Evolutionary conservation across 78 protist genomes (phyloP).

Genomic region (Paulinella micropora): DNA sequence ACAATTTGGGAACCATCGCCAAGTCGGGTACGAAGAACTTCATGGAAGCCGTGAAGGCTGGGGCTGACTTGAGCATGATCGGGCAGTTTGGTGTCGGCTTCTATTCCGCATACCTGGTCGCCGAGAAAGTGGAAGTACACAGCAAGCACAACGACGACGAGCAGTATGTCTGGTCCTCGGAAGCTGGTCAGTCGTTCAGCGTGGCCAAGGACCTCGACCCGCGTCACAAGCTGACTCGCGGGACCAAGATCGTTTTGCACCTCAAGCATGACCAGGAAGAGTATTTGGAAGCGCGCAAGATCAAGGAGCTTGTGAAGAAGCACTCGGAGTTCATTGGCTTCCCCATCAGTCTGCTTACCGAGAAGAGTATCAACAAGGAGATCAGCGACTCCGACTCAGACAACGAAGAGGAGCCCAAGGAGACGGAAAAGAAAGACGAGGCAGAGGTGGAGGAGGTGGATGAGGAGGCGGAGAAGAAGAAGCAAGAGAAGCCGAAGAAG

Average conservation of each 20-base stretch:
- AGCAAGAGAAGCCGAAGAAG: constrained; percentile 46
- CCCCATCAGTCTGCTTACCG: constrained; percentile 82
- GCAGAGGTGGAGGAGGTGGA: constrained; percentile 49
- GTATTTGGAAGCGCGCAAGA: constrained; percentile 77
- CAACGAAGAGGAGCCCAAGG: constrained; percentile 58
- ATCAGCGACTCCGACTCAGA: constrained; percentile 47
- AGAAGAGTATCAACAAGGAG: constrained; percentile 51
- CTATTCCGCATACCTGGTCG: constrained; percentile 98
- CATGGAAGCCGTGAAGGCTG: constrained; percentile 86
- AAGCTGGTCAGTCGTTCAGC: constrained; percentile 95
- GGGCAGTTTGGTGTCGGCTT: constrained; percentile 99
- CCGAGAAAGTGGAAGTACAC: constrained; percentile 84
- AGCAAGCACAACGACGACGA: constrained; percentile 98
- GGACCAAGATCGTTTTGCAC: constrained; percentile 81
- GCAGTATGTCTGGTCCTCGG: constrained; percentile 91
- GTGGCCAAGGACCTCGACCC: constrained; percentile 50
- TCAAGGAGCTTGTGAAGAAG: constrained; percentile 93
- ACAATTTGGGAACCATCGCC: constrained; percentile 98
- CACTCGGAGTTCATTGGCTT: constrained; percentile 98
- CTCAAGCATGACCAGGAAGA: constrained; percentile 96
- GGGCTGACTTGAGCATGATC: constrained; percentile 92
- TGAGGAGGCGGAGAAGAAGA: constrained; percentile 63
- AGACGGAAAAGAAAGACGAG: constrained; percentile 47
- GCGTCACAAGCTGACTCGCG: constrained; percentile 73
- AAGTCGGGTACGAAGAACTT: constrained; percentile 93